These are phyloP conservation scores for Phytophthora citrophthora DNA, from an alignment of 352 stramenopile genomes.

Conservation along the genomic window DNA sequence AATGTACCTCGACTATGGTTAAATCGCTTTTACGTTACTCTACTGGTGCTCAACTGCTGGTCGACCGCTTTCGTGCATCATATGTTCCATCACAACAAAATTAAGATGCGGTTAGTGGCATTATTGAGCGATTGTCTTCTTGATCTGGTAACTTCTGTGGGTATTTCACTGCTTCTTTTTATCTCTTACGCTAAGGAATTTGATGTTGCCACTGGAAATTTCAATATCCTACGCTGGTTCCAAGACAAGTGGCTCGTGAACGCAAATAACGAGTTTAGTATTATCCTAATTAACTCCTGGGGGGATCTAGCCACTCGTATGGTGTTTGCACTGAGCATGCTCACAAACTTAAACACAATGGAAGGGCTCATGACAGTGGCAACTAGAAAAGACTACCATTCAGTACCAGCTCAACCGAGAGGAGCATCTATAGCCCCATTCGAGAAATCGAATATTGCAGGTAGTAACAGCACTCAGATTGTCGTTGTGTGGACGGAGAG, in stretches of 20 bases:
- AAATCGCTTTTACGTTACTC: conserved; percentile 41
- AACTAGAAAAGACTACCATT: not conserved
- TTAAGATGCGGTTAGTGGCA: conserved; percentile 32
- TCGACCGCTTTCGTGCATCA: conserved; percentile 42
- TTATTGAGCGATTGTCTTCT: conserved; percentile 35
- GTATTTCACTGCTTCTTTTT: conserved; percentile 31
- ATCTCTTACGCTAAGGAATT: conserved; percentile 31
- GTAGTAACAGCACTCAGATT: not conserved
- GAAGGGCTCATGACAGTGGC: conserved; percentile 19
- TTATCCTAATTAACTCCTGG: conserved; percentile 39
- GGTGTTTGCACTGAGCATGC: conserved; percentile 42
- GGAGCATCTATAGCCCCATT: conserved; percentile 19
- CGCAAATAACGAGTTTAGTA: conserved; percentile 41
- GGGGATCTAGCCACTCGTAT: conserved; percentile 30
- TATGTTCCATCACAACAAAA: conserved; percentile 30
- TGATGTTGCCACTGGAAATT: conserved; percentile 14
- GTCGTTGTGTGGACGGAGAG: conserved; percentile 17
- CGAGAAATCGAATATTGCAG: not conserved
- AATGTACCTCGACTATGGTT: conserved; percentile 37
- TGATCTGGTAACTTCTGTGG: conserved; percentile 35
- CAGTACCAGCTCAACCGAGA: not conserved
- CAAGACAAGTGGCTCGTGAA: conserved; percentile 41
- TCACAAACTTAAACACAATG: conserved; percentile 43
- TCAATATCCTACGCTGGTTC: conserved; percentile 32
- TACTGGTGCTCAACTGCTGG: conserved; percentile 47